phyloP scores from a whole-genome alignment of 192 early-diverging fungal genomes.

The Linnemannia exigua region DNA sequence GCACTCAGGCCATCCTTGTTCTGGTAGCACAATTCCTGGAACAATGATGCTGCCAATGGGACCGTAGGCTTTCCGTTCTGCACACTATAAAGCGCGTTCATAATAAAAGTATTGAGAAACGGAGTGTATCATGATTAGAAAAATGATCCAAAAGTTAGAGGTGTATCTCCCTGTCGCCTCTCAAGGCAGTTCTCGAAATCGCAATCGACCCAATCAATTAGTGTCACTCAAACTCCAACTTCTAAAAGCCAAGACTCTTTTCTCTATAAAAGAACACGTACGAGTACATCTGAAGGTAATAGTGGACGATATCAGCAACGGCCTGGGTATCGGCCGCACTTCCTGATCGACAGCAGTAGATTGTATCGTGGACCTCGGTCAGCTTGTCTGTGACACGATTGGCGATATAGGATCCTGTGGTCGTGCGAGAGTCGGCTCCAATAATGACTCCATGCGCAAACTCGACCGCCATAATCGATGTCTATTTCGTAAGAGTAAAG shows the following conservation, averaged over 20 bases:
- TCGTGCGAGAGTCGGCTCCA: constrained; percentile 98
- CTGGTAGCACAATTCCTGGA: constrained; percentile 94
- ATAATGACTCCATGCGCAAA: constrained; percentile 95
- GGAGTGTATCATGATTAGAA: not conserved
- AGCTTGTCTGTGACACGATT: constrained; percentile 99
- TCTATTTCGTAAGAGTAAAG: constrained; percentile 65
- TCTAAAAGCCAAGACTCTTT: not conserved
- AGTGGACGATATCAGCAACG: constrained; percentile 97
- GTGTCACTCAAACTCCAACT: no score
- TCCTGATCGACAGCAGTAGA: constrained; percentile 99
- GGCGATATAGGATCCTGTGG: constrained; percentile 95
- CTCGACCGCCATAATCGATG: constrained; percentile 96
- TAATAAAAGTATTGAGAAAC: not conserved
- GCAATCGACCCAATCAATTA: no score
- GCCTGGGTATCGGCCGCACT: constrained; percentile 99
- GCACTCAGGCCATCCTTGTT: constrained; percentile 93
- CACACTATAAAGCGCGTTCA: constrained; percentile 64
- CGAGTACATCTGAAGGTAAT: constrained; percentile 94
- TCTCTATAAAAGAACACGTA: constrained; percentile 57
- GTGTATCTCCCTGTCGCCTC: not conserved
- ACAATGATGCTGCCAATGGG: constrained; percentile 87
- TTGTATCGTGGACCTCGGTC: constrained; percentile 93
- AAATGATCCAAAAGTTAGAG: not conserved
- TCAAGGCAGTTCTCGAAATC: no score
- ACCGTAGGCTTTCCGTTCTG: constrained; percentile 92